These are phyloP conservation scores for Debaryomyces udenii DNA, from an alignment of 1,139 yeast species.

Conservation along the genomic window DNA sequence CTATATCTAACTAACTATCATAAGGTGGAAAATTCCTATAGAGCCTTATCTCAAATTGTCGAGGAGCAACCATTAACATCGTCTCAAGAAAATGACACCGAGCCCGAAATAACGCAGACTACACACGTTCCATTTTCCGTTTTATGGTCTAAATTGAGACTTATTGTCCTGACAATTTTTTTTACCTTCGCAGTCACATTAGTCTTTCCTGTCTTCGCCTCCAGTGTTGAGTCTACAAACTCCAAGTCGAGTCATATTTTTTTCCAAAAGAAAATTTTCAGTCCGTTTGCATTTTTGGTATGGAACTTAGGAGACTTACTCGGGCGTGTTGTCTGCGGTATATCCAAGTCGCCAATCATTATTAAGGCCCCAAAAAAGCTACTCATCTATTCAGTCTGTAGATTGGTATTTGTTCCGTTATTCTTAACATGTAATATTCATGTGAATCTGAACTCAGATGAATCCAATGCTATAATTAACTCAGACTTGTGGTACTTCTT, in stretches of 20 bases:
- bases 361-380: constrained; percentile 44
- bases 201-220: constrained; percentile 89
- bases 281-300: constrained; percentile 73
- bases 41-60: constrained; percentile 19
- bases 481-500: constrained; percentile 71
- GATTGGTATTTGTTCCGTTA: constrained; percentile 63
- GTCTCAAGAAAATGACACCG: constrained; percentile 14
- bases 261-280: constrained; percentile 54
- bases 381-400: constrained; percentile 53
- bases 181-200: constrained; percentile 76
- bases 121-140: constrained; percentile 49
- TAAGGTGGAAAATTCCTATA: constrained; percentile 25
- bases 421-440: constrained; percentile 70
- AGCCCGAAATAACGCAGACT: constrained; percentile 22
- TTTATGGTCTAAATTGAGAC: constrained; percentile 61
- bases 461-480: constrained; percentile 41
- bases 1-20: constrained; percentile 35
- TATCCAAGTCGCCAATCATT: constrained; percentile 39
- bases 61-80: constrained; percentile 11
- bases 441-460: constrained; percentile 23
- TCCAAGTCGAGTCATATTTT: constrained; percentile 30
- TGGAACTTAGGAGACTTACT: constrained; percentile 91
- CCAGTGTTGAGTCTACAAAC: constrained; percentile 60
- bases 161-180: constrained; percentile 71
- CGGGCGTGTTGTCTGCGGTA: constrained; percentile 74